Evolutionary conservation across 805 yeast genomes (phyloP), one percentile per base, ranked within the genome.

Genomic region (Cyberlindnera suaveolens): DNA sequence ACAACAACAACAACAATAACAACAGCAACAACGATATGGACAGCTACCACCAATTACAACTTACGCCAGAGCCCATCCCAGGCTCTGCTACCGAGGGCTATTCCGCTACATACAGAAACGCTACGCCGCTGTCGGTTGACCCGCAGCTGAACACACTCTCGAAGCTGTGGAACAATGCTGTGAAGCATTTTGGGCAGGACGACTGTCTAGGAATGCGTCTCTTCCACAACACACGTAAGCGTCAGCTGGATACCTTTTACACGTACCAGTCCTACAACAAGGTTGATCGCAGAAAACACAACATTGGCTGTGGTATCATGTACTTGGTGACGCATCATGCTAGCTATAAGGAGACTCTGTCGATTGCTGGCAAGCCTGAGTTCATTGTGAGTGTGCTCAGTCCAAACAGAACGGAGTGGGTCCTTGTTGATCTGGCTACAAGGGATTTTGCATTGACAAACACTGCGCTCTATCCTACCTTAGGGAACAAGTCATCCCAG

Each of bases 381-480:
- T 80, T 78, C 52, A 63, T 77, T 31, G 75, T 80, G 31, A 65
- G 82, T 3, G 53, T 82, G 3, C 70, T 75, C 50, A 69, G 80
- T 19, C 65, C 68, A 23, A 82, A 82, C 57, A 63, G 80, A 37
- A 60, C 68, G 6, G 85, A 82, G 61, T 84, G 91, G 90, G 62
- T 71, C 11, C 55, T 83, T 11, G 61, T 83, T 18, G 90, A 84
- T 58, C 58, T 82, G 50, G 87, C 88, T 0, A 75, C 84, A 52
- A 70, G 70, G 33, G 67, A 74, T 17, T 78, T 74, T 62, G 71
- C 71, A 59, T 69, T 66, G 31, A 58, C 75, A 11, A 68, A 69
- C 45, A 76, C 78, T 15, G 71, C 78, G 2, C 56, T 76, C 16
- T 76, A 76, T 53, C 80, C 76, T 40, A 74, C 80, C 8, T 54